These are phyloP conservation scores for Amanita molliuscula DNA, from an alignment of 768 basidiomycete species.

Conservation along the genomic window DNA sequence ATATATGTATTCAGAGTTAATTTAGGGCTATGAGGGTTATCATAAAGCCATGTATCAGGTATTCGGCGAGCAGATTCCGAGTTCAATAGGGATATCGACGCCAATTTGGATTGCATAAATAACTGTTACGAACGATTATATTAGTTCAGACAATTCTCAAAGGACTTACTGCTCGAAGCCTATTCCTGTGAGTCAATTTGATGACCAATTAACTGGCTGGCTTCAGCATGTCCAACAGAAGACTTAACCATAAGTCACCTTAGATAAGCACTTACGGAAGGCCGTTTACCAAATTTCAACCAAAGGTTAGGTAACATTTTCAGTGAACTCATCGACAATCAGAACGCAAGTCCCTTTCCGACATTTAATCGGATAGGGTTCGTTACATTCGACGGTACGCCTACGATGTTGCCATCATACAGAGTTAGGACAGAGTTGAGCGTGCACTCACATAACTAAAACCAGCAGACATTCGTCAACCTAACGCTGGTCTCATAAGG, in stretches of 20 bases:
- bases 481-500: conserved; percentile 60
- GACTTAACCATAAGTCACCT: no score
- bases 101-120: conserved; percentile 44
- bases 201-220: conserved; percentile 34
- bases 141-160: conserved; percentile 8
- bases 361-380: conserved; percentile 40
- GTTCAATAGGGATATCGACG: conserved; percentile 29
- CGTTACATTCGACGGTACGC: conserved; percentile 62
- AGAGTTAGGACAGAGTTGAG: neutral
- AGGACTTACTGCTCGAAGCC: conserved; percentile 41
- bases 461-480: conserved; percentile 58
- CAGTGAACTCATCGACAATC: conserved; percentile 54
- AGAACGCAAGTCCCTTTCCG: conserved; percentile 48
- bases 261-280: conserved; percentile 11
- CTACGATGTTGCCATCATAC: conserved; percentile 5
- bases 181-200: conserved; percentile 20
- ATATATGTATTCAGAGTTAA: conserved; percentile 36
- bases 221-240: conserved; percentile 22
- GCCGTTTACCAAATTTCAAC: conserved; percentile 28
- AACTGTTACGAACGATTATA: conserved; percentile 26
- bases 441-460: conserved; percentile 27
- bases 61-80: conserved; percentile 43
- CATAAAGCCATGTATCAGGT: conserved; percentile 52
- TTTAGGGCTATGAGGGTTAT: conserved; percentile 40
- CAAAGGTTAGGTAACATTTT: conserved; percentile 59